Percentiles rank a stretch among this genome's conserved stretches.
These are phyloP conservation scores for Marsdenia floribunda DNA, from an alignment of 257 asterid species.

Conservation along the genomic window DNA sequence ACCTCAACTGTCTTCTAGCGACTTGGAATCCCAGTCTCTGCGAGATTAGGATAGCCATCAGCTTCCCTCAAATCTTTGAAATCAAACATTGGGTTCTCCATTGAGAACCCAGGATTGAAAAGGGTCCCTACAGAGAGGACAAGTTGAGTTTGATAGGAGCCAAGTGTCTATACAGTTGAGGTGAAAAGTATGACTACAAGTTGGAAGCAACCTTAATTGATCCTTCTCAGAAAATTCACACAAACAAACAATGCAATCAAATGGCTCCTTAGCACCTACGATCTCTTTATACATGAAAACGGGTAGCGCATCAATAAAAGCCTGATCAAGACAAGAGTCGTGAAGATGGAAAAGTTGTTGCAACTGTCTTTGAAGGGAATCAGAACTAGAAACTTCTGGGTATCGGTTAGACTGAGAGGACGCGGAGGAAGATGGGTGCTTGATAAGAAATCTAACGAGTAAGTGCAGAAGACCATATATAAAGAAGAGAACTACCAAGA, in stretches of 20 bases:
- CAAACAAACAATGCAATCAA: conserved; percentile 92
- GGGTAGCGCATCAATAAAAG: conserved; percentile 82
- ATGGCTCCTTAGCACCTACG: conserved; percentile 79
- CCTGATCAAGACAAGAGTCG: conserved; percentile 88
- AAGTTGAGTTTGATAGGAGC: conserved; percentile 88
- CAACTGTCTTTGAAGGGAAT: conserved; percentile 78
- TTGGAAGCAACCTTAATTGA: conserved; percentile 79
- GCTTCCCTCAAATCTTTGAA: conserved; percentile 60
- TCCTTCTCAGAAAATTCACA: conserved; percentile 73
- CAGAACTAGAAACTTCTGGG: conserved; percentile 57
- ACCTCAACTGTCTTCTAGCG: conserved; percentile 51
- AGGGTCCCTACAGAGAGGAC: conserved; percentile 88
- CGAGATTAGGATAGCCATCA: conserved; percentile 38
- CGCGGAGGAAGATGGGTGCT: conserved; percentile 46
- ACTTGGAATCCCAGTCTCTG: conserved; percentile 35
- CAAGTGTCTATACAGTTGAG: conserved; percentile 83
- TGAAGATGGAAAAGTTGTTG: conserved; percentile 88
- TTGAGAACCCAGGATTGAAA: conserved; percentile 65
- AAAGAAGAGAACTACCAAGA: no score
- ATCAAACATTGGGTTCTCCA: conserved; percentile 74
- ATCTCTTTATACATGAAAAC: conserved; percentile 75
- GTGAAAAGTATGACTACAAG: conserved; percentile 93
- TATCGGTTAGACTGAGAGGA: conserved; percentile 52
- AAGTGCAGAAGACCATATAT: conserved; percentile 87
- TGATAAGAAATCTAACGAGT: conserved; percentile 85